Base-by-base conservation (phyloP, 2,329 filamentous ascomycete species). In the Coniella lustricola region DNA sequence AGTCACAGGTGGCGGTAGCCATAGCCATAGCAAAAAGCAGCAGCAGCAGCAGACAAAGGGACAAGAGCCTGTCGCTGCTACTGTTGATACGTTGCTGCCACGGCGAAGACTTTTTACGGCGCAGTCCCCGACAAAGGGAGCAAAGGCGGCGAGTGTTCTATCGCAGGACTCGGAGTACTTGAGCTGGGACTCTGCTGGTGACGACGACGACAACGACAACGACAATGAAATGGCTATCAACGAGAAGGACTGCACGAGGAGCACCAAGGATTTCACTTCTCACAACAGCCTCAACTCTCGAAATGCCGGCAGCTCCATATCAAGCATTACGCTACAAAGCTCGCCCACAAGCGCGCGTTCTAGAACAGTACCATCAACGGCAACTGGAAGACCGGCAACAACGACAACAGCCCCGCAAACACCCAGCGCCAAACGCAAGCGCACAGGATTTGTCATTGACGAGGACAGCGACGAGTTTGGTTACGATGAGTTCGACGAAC, bases 401-500 rank as follows among this genome's bases (percentile, higher is more conserved):
- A 9, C 9, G 17, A 7, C 31, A 14, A 5, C 17, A 5, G 8
- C 25, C 14, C 45, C 45, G n/a, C 46, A 45, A 10, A 44, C 44
- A 7, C 52, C 48, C n/a, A 56, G 58, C 0, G 56, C 61, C 0
- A 54, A 70, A 65, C 62, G 57, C 54, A 64, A 51, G 56, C 60
- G 59, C 14, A 37, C 41, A 18, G 41, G 43, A 9, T 53, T 54
- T 10, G 55, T 56, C 4, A 10, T 29, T 29, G 25, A 29, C 25
- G 57, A 58, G 9, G 58, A 59, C 18, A 55, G 55, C 32, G 60
- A 62, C 5, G 35, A 50, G 13, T 49, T 39, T 42, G 51, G 44
- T 1, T 61, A 65, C 16, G 61, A 58, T 25, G 67, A 67, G n/a
- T 52, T 56, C 13, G 31, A 68, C 3, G 62, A 59, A 14, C 65